These are phyloP conservation scores for Sporobolomyces roseus DNA, from an alignment of 768 basidiomycete species.

Conservation along the genomic window DNA sequence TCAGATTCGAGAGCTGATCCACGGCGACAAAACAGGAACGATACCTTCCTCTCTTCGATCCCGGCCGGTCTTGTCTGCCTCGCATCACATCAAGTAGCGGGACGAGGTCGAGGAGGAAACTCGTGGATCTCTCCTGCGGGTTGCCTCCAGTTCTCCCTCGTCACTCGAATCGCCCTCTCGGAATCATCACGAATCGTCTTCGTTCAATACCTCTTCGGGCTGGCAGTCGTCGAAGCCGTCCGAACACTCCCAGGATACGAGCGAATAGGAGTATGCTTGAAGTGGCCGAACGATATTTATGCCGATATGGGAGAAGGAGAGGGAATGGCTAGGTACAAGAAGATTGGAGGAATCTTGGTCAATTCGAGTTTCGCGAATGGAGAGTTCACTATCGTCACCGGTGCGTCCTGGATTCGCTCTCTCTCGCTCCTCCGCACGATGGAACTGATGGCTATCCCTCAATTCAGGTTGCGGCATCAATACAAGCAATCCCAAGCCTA, in stretches of 20 bases:
- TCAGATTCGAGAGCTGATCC: background rate
- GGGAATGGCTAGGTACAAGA: constrained; percentile 55
- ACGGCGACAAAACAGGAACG: constrained; percentile 62
- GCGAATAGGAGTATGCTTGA: constrained; percentile 66
- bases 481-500: constrained; percentile 73
- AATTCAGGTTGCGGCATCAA: constrained; percentile 79
- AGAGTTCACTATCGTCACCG: constrained; percentile 71
- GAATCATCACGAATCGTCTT: constrained; percentile 74
- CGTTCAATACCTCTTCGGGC: constrained; percentile 82
- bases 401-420: constrained; percentile 52
- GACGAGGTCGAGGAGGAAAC: constrained; percentile 82
- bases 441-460: background rate
- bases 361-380: constrained; percentile 76
- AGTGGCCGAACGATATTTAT: constrained; percentile 98
- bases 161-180: constrained; percentile 60
- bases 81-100: constrained; percentile 80
- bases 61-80: constrained; percentile 75
- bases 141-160: constrained; percentile 76
- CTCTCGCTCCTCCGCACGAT: background rate
- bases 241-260: constrained; percentile 54
- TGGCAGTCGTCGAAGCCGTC: constrained; percentile 79
- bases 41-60: constrained; percentile 62
- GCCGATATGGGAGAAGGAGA: constrained; percentile 54
- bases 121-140: constrained; percentile 88
- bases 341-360: constrained; percentile 87